A percentile compares a stretch with the other conserved stretches of the same genome.
These are phyloP conservation scores for Galeopsis tetrahit DNA, from an alignment of 257 asterid genomes.

Conservation along the genomic window DNA sequence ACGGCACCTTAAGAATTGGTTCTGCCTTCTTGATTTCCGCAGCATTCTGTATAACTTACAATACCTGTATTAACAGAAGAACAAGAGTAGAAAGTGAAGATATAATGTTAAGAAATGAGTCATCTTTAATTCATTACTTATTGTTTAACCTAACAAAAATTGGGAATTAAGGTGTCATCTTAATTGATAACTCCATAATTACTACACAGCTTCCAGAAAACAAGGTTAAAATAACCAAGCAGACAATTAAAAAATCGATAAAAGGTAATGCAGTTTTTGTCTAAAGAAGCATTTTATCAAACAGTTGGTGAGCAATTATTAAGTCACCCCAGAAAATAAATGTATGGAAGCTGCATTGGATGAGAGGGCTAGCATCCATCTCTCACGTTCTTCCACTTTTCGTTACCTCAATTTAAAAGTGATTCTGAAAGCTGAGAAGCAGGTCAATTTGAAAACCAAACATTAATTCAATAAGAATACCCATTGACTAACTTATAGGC, in stretches of 20 bases:
- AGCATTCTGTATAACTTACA: slow-evolving; percentile 53
- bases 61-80: slow-evolving; percentile 2
- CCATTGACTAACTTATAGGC: neutral
- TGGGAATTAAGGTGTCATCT: neutral
- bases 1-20: slow-evolving; percentile 33
- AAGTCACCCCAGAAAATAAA: neutral
- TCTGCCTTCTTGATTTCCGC: slow-evolving; percentile 44
- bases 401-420: neutral
- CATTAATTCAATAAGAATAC: neutral
- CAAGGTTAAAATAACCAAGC: neutral
- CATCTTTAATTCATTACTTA: neutral
- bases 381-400: neutral
- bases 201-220: neutral
- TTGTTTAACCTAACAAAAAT: neutral
- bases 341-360: neutral
- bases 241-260: no score
- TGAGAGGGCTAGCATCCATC: neutral
- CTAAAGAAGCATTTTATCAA: neutral
- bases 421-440: neutral
- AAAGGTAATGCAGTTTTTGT: neutral
- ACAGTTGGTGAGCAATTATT: neutral
- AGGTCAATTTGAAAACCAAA: neutral
- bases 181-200: neutral
- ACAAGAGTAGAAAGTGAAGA: slow-evolving; percentile 18
- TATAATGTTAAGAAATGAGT: neutral